Conservation (phyloP, 1,284 basidiomycete species). For the Leccinum angustisporum region DNA sequence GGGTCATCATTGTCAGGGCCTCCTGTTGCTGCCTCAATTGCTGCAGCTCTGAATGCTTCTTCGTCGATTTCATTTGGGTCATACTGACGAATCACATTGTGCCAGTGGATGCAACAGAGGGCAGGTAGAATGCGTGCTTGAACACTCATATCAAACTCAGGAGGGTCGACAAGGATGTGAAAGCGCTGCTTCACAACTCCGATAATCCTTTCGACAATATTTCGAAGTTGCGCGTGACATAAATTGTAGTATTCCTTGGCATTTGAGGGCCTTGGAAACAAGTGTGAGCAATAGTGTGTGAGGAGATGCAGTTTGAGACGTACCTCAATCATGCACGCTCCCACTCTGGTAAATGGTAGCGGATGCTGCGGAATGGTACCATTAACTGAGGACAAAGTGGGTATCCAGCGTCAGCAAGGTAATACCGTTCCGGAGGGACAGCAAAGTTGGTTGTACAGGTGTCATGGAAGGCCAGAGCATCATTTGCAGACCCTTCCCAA, state of each 20-base stretch:
- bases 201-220: slow-evolving; percentile 45
- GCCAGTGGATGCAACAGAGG: not conserved
- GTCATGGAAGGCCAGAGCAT: slow-evolving; percentile 4
- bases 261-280: not conserved
- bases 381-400: not conserved
- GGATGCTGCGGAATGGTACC: not conserved
- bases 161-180: slow-evolving; percentile 24
- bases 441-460: not conserved
- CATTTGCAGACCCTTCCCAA: not conserved
- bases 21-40: not conserved
- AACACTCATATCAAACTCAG: not conserved
- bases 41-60: not conserved
- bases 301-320: not conserved
- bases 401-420: not conserved
- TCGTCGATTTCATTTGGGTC: not conserved
- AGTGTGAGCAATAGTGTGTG: not conserved
- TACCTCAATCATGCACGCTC: not conserved
- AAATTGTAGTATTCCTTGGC: slow-evolving; percentile 35
- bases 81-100: not conserved
- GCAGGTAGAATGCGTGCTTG: not conserved
- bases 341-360: not conserved
- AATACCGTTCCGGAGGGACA: not conserved
- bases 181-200: slow-evolving; percentile 39
- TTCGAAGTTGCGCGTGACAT: slow-evolving; percentile 36
- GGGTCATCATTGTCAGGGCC: too few species aligned